Evolutionary conservation across 176 grass and related monocot species (phyloP).

Genomic region (Hordeum vulgare): MorexV3_pseudomolecules_assembly NC_058520.1:511741438-511741937

Average conservation of each 20-base stretch:
- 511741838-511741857: constrained; percentile 31
- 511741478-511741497: not conserved
- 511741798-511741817: constrained; percentile 29
- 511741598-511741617: constrained; percentile 1
- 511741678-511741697: constrained; percentile 34
- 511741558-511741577: constrained; percentile 46
- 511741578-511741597: constrained; percentile 41
- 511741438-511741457: constrained; percentile 50
- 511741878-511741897: not conserved
- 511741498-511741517: not conserved
- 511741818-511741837: constrained; percentile 22
- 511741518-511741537: not conserved
- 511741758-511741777: constrained; percentile 18
- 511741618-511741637: constrained; percentile 24
- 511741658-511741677: constrained; percentile 38
- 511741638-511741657: constrained; percentile 34
- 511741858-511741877: not conserved
- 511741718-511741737: constrained; percentile 1
- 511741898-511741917: not conserved
- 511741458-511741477: not conserved
- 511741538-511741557: constrained; percentile 47
- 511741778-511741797: not conserved
- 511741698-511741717: constrained; percentile 36
- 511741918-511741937: not conserved
- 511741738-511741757: constrained; percentile 48